Percentiles rank a stretch among this genome's conserved stretches.
Evolutionary conservation across 2,329 filamentous ascomycete species (phyloP).

Genomic region (Aspergillus viridinutans): DNA sequence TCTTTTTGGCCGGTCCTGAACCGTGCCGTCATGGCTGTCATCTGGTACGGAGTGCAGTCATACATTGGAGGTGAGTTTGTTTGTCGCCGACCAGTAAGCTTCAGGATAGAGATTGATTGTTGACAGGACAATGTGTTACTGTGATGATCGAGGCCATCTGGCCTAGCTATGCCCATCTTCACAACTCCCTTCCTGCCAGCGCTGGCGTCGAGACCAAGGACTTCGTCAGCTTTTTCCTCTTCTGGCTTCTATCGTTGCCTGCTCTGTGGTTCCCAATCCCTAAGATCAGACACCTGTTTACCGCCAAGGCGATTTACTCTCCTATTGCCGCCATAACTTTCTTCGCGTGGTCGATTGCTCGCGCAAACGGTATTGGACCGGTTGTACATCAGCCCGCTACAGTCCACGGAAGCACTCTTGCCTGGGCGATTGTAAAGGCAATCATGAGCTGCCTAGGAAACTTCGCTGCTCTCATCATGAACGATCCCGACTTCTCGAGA

Average conservation of each 20-base stretch:
- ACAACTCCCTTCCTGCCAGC: conserved; percentile 60
- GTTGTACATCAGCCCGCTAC: conserved; percentile 67
- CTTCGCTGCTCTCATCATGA: conserved; percentile 77
- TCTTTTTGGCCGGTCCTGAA: conserved; percentile 86
- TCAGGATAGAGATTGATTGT: neutral
- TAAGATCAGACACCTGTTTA: conserved; percentile 84
- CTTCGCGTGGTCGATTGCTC: conserved; percentile 80
- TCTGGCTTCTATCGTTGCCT: conserved; percentile 75
- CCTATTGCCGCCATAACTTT: conserved; percentile 79
- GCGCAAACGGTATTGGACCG: conserved; percentile 77
- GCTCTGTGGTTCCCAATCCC: conserved; percentile 89
- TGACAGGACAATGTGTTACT: conserved; percentile 68
- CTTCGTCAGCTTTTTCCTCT: conserved; percentile 80
- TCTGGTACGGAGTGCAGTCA: conserved; percentile 72
- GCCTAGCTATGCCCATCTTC: conserved; percentile 57
- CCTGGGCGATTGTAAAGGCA: conserved; percentile 77
- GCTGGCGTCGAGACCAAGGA: conserved; percentile 71
- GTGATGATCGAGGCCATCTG: conserved; percentile 87
- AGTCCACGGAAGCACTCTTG: conserved; percentile 63
- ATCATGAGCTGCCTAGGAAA: conserved; percentile 89
- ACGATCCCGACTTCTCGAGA: conserved; percentile 79
- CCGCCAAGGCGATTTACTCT: conserved; percentile 80
- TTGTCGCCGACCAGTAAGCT: neutral
- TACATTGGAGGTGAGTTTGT: conserved; percentile 66
- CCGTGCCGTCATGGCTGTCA: conserved; percentile 77